phyloP scores from a whole-genome alignment of 805 yeast species.

The Yamadazyma scolyti region DNA sequence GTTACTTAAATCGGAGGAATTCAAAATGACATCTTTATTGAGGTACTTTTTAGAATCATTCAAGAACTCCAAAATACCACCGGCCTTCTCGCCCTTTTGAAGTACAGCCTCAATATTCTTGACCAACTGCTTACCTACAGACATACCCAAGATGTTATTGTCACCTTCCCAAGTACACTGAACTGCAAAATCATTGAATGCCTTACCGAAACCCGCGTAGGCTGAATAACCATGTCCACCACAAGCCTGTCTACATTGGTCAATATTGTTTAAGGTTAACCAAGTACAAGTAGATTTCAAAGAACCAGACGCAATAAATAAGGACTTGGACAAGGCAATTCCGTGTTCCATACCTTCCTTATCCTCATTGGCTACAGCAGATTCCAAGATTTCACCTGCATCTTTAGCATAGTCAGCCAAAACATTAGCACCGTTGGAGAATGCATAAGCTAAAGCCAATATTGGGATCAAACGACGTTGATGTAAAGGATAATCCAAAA shows the following conservation, averaged over 20 bases:
- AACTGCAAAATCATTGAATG: slow-evolving; percentile 43
- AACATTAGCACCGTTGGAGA: slow-evolving; percentile 37
- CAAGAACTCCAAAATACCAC: slow-evolving; percentile 35
- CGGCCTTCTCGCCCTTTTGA: slow-evolving; percentile 25
- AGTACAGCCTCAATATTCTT: slow-evolving; percentile 27
- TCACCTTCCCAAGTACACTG: slow-evolving; percentile 51
- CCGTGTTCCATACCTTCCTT: slow-evolving; percentile 28
- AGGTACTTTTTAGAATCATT: slow-evolving; percentile 20
- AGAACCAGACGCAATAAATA: slow-evolving; percentile 43
- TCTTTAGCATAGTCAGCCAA: slow-evolving; percentile 32
- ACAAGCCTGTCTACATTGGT: slow-evolving; percentile 43
- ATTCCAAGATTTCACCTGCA: slow-evolving; percentile 33
- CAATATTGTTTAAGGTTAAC: slow-evolving; percentile 40
- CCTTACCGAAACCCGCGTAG: slow-evolving; percentile 43
- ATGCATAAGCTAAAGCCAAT: slow-evolving; percentile 39
- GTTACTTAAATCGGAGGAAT: slow-evolving; percentile 21
- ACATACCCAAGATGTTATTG: slow-evolving; percentile 42
- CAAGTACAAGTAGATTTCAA: slow-evolving; percentile 44
- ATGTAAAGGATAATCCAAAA: slow-evolving; percentile 43
- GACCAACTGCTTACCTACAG: slow-evolving; percentile 39
- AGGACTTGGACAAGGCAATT: slow-evolving; percentile 39
- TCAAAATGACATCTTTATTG: slow-evolving; percentile 26
- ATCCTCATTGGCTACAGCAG: slow-evolving; percentile 33
- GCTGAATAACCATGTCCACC: slow-evolving; percentile 48
- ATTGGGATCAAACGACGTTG: slow-evolving; percentile 43